Percentiles rank a stretch among this genome's conserved stretches.
These are phyloP conservation scores for Zanthoxylum bungeanum DNA, from an alignment of 345 rosid species.

Conservation along the genomic window DNA sequence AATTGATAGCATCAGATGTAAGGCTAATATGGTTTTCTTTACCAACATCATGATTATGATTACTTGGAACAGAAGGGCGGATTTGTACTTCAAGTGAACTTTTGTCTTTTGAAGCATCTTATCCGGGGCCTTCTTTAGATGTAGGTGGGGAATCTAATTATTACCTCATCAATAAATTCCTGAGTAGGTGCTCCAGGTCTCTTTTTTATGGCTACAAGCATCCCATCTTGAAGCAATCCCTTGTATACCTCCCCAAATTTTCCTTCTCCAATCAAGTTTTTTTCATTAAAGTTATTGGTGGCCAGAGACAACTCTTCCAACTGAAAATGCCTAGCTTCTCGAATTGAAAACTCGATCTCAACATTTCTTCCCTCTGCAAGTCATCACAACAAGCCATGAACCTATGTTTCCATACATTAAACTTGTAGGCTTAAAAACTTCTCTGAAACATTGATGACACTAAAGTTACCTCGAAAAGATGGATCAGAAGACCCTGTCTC, in stretches of 20 bases:
- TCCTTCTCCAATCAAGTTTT: constrained; percentile 78
- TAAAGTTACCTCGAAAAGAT: constrained; percentile 57
- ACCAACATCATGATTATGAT: neutral
- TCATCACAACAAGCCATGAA: constrained; percentile 19
- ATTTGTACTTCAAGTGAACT: neutral
- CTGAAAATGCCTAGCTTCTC: constrained; percentile 77
- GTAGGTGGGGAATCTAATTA: neutral
- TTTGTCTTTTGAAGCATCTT: neutral
- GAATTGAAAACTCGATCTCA: constrained; percentile 61
- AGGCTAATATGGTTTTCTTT: neutral
- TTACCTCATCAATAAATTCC: constrained; percentile 85
- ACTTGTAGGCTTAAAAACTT: neutral
- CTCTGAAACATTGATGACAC: neutral
- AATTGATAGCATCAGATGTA: neutral
- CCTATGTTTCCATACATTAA: neutral
- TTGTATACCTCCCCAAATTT: constrained; percentile 90
- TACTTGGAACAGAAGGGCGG: neutral
- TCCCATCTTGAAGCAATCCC: constrained; percentile 90
- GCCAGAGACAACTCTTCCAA: constrained; percentile 85
- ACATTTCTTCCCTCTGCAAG: constrained; percentile 59
- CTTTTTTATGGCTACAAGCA: constrained; percentile 88
- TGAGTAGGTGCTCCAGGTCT: constrained; percentile 67
- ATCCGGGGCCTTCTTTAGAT: neutral
- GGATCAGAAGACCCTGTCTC: constrained; percentile 87
- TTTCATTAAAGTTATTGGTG: constrained; percentile 67